Percentiles rank a stretch among this genome's conserved stretches.
Conservation (phyloP, 1,139 yeast species). For the Spathaspora sp. region DNA sequence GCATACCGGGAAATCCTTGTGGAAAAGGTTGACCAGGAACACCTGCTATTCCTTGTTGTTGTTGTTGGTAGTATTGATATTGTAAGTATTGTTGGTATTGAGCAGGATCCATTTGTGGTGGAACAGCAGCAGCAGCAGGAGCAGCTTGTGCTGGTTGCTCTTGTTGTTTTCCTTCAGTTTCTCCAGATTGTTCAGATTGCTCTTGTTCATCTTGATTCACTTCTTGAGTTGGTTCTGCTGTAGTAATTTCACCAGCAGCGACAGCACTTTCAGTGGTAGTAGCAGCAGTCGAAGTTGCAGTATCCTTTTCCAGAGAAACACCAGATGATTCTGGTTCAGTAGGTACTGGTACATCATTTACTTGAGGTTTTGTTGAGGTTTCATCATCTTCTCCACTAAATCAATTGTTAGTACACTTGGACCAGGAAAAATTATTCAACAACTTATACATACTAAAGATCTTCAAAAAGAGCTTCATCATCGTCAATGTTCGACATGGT, state of each 20-base stretch:
- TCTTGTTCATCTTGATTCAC: background rate
- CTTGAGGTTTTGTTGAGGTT: conserved; percentile 11
- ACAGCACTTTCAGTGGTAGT: conserved; percentile 6
- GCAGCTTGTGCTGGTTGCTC: conserved; percentile 6
- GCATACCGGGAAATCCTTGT: conserved; percentile 19
- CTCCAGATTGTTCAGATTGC: conserved; percentile 1
- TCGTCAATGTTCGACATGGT: conserved; percentile 67
- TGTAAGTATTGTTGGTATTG: conserved; percentile 7
- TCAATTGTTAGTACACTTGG: conserved; percentile 3
- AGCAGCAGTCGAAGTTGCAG: conserved; percentile 7
- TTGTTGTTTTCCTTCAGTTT: conserved; percentile 1
- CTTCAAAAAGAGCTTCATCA: conserved; percentile 84
- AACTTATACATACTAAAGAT: conserved; percentile 51
- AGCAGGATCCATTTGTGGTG: conserved; percentile 12
- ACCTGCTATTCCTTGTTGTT: conserved; percentile 17
- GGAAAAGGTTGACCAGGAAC: conserved; percentile 17
- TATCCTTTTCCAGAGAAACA: conserved; percentile 9
- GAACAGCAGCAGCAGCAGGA: conserved; percentile 6
- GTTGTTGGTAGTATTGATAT: conserved; percentile 12
- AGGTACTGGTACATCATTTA: conserved; percentile 9
- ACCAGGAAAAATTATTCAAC: background rate
- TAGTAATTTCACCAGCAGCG: conserved; percentile 8
- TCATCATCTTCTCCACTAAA: conserved; percentile 21
- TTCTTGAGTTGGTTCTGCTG: conserved; percentile 3
- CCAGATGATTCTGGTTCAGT: conserved; percentile 8